Percentiles rank a stretch among this genome's conserved stretches.
These are phyloP conservation scores for Ephemerocybe angulata DNA, from an alignment of 768 basidiomycete genomes.

Conservation along the genomic window DNA sequence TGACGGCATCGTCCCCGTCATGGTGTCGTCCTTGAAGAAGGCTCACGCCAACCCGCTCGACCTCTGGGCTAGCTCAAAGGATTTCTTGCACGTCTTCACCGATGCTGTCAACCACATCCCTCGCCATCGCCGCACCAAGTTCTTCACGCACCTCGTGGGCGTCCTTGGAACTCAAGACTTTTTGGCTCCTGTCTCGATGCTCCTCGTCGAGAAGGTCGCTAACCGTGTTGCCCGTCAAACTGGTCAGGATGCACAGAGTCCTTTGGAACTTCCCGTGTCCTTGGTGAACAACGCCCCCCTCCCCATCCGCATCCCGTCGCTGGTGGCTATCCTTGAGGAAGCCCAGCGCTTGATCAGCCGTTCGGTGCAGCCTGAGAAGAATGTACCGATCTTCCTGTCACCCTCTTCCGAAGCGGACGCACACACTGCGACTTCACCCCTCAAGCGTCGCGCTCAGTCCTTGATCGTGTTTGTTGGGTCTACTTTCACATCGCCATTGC, in stretches of 20 bases:
- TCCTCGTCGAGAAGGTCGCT: constrained; percentile 75
- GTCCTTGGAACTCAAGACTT: constrained; percentile 80
- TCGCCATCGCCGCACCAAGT: constrained; percentile 89
- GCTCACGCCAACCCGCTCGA: constrained; percentile 51
- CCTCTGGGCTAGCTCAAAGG: constrained; percentile 65
- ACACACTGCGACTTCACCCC: constrained; percentile 37
- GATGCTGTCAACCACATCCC: constrained; percentile 92
- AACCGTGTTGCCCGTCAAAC: constrained; percentile 66
- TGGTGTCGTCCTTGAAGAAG: constrained; percentile 74
- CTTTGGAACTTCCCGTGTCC: constrained; percentile 64
- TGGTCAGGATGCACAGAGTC: constrained; percentile 52
- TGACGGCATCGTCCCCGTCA: constrained; percentile 89
- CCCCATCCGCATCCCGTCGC: constrained; percentile 53
- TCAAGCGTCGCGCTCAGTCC: constrained; percentile 62
- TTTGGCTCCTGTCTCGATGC: constrained; percentile 76
- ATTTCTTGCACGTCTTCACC: constrained; percentile 88
- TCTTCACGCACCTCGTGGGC: constrained; percentile 84
- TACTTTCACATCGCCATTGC: constrained; percentile 38
- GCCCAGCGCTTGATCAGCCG: constrained; percentile 51
- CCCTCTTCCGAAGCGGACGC: constrained; percentile 62
- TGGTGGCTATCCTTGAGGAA: constrained; percentile 66
- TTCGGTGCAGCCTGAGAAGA: constrained; percentile 34
- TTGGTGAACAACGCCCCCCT: constrained; percentile 55
- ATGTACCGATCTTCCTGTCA: constrained; percentile 51
- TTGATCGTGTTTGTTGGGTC: constrained; percentile 62